These are phyloP conservation scores for Tetrahymena thermophila DNA, from an alignment of 73 alveolate genomes.

Conservation along the genomic window DNA sequence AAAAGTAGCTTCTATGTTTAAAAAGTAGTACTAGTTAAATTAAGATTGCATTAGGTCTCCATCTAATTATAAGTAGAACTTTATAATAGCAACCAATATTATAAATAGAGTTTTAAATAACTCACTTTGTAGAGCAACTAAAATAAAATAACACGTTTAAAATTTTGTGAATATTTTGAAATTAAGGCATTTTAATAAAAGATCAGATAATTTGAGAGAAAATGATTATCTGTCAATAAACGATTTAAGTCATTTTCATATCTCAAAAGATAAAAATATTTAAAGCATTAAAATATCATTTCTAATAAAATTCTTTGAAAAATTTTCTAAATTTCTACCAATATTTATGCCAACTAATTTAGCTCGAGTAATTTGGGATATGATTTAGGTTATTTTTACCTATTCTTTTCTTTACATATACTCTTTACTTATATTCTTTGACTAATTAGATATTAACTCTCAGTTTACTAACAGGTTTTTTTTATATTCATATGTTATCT, in stretches of 20 bases:
- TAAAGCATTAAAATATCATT: background rate
- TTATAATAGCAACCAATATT: background rate
- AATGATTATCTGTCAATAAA: background rate
- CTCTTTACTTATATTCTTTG: background rate
- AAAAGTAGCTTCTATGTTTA: background rate
- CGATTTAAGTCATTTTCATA: background rate
- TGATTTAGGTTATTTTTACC: background rate
- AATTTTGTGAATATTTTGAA: too few species aligned
- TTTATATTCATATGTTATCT: background rate
- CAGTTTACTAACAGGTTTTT: background rate
- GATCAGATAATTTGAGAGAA: background rate
- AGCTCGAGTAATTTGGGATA: background rate
- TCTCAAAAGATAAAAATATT: too few species aligned
- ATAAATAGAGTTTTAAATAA: background rate
- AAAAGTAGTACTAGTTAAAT: too few species aligned
- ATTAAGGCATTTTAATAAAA: background rate
- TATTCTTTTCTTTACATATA: background rate
- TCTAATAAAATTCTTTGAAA: background rate
- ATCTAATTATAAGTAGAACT: background rate
- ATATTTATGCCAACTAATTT: background rate
- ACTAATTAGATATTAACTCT: background rate
- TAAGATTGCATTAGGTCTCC: background rate
- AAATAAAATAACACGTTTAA: background rate
- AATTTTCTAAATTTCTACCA: background rate
- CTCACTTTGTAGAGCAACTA: background rate